Conservation (phyloP, 306 rosid species). For the Cyamopsis tetragonoloba region DNA sequence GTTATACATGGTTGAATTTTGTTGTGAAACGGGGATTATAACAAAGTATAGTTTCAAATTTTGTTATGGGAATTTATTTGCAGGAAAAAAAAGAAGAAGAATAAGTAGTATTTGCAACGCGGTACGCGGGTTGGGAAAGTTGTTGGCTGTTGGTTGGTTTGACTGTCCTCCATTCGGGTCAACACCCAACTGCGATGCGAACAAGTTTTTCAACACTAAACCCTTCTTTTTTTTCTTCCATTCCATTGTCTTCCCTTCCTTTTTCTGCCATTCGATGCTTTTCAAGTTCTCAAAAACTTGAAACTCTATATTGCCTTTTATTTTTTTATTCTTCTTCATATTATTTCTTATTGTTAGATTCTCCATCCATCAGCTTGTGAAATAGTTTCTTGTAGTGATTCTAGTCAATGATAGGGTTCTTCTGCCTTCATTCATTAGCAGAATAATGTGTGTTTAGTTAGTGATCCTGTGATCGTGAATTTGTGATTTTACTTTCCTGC, state of each 20-base stretch:
- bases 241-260: neutral
- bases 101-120: too few relatives aligned
- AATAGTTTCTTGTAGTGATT: constrained; percentile 19
- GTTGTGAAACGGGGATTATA: neutral
- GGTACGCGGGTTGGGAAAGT: too few relatives aligned
- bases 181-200: too few relatives aligned
- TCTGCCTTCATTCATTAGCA: neutral
- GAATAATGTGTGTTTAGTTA: constrained; percentile 6
- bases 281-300: neutral
- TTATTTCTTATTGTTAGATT: neutral
- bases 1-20: neutral
- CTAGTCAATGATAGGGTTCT: constrained; percentile 10
- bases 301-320: neutral
- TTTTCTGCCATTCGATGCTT: neutral
- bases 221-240: too few relatives aligned
- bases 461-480: constrained; percentile 13
- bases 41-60: neutral
- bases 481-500: constrained; percentile 16
- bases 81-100: too few relatives aligned
- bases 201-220: too few relatives aligned
- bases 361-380: neutral
- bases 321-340: neutral
- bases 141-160: too few relatives aligned
- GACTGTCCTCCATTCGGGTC: too few relatives aligned
- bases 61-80: too few relatives aligned